phyloP scores from a whole-genome alignment of 495 filamentous ascomycete species.

The Penicillium atrosanguineum region DNA sequence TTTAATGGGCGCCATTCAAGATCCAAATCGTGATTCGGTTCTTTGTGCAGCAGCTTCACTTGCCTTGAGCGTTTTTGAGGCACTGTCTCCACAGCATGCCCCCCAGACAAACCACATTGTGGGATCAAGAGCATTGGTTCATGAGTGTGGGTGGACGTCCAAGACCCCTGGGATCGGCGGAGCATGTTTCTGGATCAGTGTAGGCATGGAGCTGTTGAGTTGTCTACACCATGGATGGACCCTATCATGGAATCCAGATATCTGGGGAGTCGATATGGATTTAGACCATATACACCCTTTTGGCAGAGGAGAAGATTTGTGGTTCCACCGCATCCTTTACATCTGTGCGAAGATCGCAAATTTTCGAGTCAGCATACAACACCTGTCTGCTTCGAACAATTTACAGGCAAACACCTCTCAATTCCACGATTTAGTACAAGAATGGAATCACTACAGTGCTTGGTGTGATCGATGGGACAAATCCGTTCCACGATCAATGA shows the following conservation, averaged over 20 bases:
- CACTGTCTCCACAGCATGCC: constrained; percentile 75
- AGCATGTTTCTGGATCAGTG: constrained; percentile 94
- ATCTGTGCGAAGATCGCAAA: constrained; percentile 86
- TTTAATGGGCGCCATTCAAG: constrained; percentile 69
- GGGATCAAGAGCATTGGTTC: constrained; percentile 82
- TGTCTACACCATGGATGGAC: constrained; percentile 88
- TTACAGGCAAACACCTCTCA: constrained; percentile 49
- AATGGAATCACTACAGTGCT: constrained; percentile 73
- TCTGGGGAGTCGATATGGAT: constrained; percentile 87
- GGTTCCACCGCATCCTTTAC: constrained; percentile 88
- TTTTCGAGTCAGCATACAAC: constrained; percentile 67
- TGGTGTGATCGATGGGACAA: constrained; percentile 81
- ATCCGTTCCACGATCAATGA: constrained; percentile 78
- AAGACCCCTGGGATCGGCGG: constrained; percentile 74
- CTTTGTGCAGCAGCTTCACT: constrained; percentile 89
- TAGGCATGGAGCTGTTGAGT: constrained; percentile 83
- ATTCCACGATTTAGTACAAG: constrained; percentile 60
- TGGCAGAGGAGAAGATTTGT: constrained; percentile 71
- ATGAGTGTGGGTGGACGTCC: constrained; percentile 88
- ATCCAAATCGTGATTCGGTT: constrained; percentile 77
- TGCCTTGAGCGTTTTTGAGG: constrained; percentile 87
- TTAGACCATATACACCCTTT: constrained; percentile 49
- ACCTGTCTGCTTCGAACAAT: constrained; percentile 55
- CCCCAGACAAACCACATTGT: constrained; percentile 85
- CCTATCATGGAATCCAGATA: constrained; percentile 86